A percentile compares a stretch with the other conserved stretches of the same genome.
Evolutionary conservation across 2,329 filamentous ascomycete species (phyloP).

Genomic region (Monilinia fructicola): DNA sequence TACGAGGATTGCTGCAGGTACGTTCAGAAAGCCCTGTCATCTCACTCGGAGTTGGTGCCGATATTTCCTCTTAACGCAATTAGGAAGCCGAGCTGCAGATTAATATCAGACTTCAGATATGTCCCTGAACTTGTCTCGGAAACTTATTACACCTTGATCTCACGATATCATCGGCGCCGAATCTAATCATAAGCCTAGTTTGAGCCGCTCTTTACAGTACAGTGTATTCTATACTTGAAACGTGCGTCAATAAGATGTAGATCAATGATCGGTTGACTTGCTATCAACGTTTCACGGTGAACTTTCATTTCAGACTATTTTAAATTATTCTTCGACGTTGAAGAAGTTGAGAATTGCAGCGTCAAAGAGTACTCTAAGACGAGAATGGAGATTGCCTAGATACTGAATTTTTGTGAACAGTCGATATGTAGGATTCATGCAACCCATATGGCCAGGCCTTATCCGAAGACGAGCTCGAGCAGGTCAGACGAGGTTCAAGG

Average conservation of each 20-base stretch:
- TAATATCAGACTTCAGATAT: background rate
- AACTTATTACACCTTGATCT: background rate
- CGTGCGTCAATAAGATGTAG: background rate
- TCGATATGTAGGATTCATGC: background rate
- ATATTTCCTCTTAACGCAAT: background rate
- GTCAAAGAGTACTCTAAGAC: background rate
- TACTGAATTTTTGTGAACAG: background rate
- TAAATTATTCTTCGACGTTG: background rate
- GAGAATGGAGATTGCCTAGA: background rate
- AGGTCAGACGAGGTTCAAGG: background rate
- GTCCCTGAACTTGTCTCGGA: background rate
- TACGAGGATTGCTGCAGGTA: slow-evolving; percentile 11
- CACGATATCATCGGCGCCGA: background rate
- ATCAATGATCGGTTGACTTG: background rate
- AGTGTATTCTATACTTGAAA: no score
- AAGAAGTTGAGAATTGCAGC: background rate
- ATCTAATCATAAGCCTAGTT: background rate
- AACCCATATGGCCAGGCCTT: background rate
- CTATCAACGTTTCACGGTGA: background rate
- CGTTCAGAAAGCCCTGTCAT: background rate
- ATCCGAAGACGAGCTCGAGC: background rate
- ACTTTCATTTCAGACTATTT: background rate
- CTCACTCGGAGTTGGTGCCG: background rate
- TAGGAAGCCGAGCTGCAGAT: slow-evolving; percentile 15
- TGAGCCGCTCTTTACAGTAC: no score